These are phyloP conservation scores for Colletotrichum incanum DNA, from an alignment of 2,329 filamentous ascomycete genomes.

Conservation along the genomic window DNA sequence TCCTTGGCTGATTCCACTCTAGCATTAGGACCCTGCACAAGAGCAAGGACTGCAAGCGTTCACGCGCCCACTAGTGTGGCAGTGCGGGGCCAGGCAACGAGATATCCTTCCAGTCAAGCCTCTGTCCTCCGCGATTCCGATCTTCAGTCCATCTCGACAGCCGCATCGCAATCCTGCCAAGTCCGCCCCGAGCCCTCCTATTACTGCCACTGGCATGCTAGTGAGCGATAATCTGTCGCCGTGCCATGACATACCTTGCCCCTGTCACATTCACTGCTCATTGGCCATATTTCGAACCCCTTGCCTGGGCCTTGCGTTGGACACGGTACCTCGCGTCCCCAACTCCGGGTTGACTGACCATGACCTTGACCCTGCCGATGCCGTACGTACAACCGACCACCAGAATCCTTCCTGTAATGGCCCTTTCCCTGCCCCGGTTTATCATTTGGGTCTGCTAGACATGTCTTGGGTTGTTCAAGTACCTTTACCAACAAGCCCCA, in stretches of 20 bases:
- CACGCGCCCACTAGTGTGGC: conserved; percentile 42
- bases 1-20: conserved; percentile 40
- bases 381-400: conserved; percentile 31
- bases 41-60: conserved; percentile 40
- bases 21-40: conserved; percentile 37
- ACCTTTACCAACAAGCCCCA: conserved; percentile 28
- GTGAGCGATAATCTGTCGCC: conserved; percentile 22
- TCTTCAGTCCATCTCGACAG: conserved; percentile 42
- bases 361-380: conserved; percentile 29
- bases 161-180: conserved; percentile 39
- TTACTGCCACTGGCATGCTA: conserved; percentile 20
- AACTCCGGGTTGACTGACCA: conserved; percentile 37
- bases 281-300: conserved; percentile 30
- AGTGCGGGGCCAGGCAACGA: conserved; percentile 44
- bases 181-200: conserved; percentile 33
- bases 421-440: conserved; percentile 36
- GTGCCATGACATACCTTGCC: conserved; percentile 32
- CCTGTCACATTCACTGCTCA: conserved; percentile 22
- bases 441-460: conserved; percentile 41
- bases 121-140: conserved; percentile 41
- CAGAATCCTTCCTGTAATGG: conserved; percentile 37
- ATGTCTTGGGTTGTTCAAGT: conserved; percentile 36
- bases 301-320: conserved; percentile 20
- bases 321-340: conserved; percentile 32
- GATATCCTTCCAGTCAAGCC: conserved; percentile 40